Conservation (phyloP, 176 grass and related monocot genomes). For the Bolboschoenus planiculmis region DNA sequence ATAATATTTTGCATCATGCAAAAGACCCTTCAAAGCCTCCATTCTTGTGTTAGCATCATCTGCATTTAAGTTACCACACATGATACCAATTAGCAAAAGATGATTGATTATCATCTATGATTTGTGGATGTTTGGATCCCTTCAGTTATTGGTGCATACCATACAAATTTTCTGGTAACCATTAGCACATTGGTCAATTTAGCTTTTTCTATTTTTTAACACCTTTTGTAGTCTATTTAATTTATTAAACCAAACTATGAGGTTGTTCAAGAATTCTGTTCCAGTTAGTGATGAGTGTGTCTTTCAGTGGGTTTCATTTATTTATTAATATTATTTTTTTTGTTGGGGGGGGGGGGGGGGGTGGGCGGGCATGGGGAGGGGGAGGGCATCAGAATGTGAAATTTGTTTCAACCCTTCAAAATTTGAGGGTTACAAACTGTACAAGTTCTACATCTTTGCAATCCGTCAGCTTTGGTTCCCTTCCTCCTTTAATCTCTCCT, state of each 20-base stretch:
- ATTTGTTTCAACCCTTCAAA: background rate
- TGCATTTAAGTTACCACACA: background rate
- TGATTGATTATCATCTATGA: background rate
- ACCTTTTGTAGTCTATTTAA: background rate
- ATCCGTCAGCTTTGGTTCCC: background rate
- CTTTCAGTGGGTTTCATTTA: background rate
- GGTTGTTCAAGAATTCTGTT: background rate
- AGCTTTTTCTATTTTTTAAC: background rate
- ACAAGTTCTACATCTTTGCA: background rate
- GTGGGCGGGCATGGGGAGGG: background rate
- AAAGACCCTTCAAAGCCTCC: background rate
- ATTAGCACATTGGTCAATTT: background rate
- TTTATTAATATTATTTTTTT: too few species aligned
- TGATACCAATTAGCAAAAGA: background rate
- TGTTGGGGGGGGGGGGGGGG: background rate
- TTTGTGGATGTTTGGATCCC: background rate
- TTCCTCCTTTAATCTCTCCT: background rate
- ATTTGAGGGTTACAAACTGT: background rate
- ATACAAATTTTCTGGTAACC: background rate
- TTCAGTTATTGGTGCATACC: background rate
- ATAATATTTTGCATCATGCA: background rate
- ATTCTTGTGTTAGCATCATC: background rate
- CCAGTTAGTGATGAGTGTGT: background rate
- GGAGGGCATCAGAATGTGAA: background rate
- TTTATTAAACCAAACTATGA: background rate